Base-by-base conservation (phyloP, 768 basidiomycete genomes). In the Boletus coccyginus region DNA sequence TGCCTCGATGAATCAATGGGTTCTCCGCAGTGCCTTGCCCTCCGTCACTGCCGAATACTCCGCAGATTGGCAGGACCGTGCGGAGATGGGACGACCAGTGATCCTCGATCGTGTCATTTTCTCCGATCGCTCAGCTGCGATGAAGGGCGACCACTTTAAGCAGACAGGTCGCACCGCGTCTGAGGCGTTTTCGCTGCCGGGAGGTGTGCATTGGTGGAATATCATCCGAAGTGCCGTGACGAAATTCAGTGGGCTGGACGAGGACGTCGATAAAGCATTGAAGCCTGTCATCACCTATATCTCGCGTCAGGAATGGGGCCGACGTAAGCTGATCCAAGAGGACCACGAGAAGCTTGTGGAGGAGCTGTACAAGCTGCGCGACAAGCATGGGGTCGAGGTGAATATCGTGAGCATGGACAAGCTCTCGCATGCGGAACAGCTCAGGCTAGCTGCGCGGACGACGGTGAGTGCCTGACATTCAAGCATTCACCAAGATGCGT, bases 221-320 rank as follows among this genome's bases (percentile, higher is more conserved):
- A 81, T 90, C 0, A 77, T 91, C 52, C 78, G 92, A 45, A 81
- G 83, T 66, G 87, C 86, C 51, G 83, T 94, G 27, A 77, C 91
- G 50, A 78, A 81, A 57, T 88, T 90, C 62, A 82, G 88, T 12
- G 90, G 88, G 3, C 63, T 87, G 27, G 76, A 80, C 35, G 66
- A 72, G 17, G 66, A 72, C 17, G 64, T 74, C 12, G 80, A 78
- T 0, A 69, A 72, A n/a, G 79, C 77, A 13, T 82, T 79, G 42
- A 83, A 64, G 47, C 89, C 88, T 0, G 94, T 98, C 27, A 93
- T 98, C 73, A 96, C 94, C 12, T 98, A 98, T 64, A 81, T 97
- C 57, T 92, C 88, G 10, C 81, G 94, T 6, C 94, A 98, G 67
- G 83, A 79, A 3, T 98, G 94, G 94, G 88, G 85, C 16, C 75